Evolutionary conservation across 2,329 filamentous ascomycete species (phyloP).

Genomic region (Claviceps cyperi): DNA sequence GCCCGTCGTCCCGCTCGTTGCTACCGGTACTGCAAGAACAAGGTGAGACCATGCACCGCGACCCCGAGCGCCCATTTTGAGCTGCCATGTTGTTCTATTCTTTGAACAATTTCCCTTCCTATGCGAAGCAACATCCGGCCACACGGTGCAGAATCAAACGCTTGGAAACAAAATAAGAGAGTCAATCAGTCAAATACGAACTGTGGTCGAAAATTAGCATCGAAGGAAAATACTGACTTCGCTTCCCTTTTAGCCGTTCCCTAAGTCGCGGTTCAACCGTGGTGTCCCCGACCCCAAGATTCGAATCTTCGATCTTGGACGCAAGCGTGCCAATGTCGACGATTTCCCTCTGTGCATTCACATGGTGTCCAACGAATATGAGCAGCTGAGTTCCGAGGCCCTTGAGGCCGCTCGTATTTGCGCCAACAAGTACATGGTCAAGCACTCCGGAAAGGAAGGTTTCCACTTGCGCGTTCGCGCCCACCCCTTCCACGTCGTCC

Average conservation of each 20-base stretch:
- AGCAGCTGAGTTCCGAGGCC: constrained; percentile 98
- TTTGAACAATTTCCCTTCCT: not conserved
- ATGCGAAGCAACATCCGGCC: not conserved
- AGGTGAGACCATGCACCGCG: constrained; percentile 48
- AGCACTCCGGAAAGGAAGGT: constrained; percentile 56
- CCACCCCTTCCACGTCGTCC: constrained; percentile 99
- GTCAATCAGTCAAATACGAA: not conserved
- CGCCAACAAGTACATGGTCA: constrained; percentile 94
- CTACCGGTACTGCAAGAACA: constrained; percentile 99
- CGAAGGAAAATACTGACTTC: not conserved
- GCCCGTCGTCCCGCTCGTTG: constrained; percentile 98
- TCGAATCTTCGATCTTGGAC: constrained; percentile 97
- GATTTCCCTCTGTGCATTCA: constrained; percentile 99
- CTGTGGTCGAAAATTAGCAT: not conserved
- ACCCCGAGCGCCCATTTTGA: constrained; percentile 1
- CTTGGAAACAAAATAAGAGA: not conserved
- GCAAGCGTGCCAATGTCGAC: constrained; percentile 97
- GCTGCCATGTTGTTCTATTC: not conserved
- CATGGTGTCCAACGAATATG: constrained; percentile 99
- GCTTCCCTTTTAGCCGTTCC: constrained; percentile 56
- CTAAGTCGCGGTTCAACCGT: constrained; percentile 99
- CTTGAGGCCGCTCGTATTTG: constrained; percentile 99
- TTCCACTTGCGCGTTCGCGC: constrained; percentile 70
- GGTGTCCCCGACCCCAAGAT: constrained; percentile 81
- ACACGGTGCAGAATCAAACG: not conserved